Percentiles rank a stretch among this genome's conserved stretches.
phyloP scores from a whole-genome alignment of 352 stramenopile genomes.

The Pythium folliculosum region DNA sequence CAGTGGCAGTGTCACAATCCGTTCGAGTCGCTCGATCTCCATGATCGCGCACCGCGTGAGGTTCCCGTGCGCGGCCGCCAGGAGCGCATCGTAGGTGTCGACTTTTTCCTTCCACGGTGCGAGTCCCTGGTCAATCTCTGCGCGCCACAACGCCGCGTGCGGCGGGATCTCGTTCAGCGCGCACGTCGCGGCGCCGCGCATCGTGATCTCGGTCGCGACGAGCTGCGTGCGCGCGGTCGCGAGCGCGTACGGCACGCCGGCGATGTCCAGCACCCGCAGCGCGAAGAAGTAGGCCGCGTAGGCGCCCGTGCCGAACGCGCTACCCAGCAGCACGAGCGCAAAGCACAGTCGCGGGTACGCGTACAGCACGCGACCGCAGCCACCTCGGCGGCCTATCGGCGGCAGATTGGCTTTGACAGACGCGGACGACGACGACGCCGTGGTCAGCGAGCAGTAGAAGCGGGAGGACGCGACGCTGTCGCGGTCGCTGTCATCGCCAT shows the following conservation, averaged over 20 bases:
- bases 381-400: background rate
- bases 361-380: conserved; percentile 31
- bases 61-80: background rate
- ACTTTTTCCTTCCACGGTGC: conserved; percentile 2
- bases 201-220: conserved; percentile 30
- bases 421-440: background rate
- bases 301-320: conserved; percentile 43
- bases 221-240: conserved; percentile 34
- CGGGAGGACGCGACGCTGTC: background rate
- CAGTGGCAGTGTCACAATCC: background rate
- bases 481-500: background rate
- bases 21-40: conserved; percentile 5
- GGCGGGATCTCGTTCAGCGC: conserved; percentile 26
- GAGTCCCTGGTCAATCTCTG: background rate
- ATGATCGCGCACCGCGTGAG: background rate
- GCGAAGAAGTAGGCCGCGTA: conserved; percentile 44
- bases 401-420: background rate
- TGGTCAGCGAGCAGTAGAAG: conserved; percentile 9
- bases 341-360: conserved; percentile 55
- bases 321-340: conserved; percentile 49
- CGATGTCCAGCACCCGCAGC: conserved; percentile 29
- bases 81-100: background rate
- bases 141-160: background rate
- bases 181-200: conserved; percentile 40
- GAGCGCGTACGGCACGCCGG: conserved; percentile 37